These are phyloP conservation scores for Dacryopinax spathularia DNA, from an alignment of 768 basidiomycete species.

Conservation along the genomic window DNA sequence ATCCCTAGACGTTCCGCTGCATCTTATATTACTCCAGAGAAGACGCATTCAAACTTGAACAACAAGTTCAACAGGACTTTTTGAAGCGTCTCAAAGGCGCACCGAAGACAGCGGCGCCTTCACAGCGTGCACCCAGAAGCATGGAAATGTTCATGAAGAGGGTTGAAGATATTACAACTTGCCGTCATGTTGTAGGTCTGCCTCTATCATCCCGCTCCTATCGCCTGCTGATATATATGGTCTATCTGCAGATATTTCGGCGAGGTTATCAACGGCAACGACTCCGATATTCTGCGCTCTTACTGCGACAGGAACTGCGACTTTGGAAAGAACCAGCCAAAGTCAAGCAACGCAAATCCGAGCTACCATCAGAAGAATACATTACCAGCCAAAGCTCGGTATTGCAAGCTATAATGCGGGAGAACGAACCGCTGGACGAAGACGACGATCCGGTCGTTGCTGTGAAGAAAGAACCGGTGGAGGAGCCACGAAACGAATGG, in stretches of 20 bases:
- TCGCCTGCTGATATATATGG: slow-evolving; percentile 24
- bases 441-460: slow-evolving; percentile 11
- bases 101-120: slow-evolving; percentile 36
- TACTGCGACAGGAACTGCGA: slow-evolving; percentile 75
- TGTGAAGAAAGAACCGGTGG: not conserved
- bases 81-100: slow-evolving; percentile 33
- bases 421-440: slow-evolving; percentile 19
- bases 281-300: slow-evolving; percentile 30
- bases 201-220: not conserved
- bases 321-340: slow-evolving; percentile 67
- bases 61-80: slow-evolving; percentile 36
- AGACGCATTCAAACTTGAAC: slow-evolving; percentile 44
- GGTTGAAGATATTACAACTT: slow-evolving; percentile 44
- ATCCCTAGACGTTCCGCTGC: slow-evolving; percentile 55
- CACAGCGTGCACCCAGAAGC: slow-evolving; percentile 53
- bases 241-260: slow-evolving; percentile 71
- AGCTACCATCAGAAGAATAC: slow-evolving; percentile 34
- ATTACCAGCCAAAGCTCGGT: slow-evolving; percentile 16
- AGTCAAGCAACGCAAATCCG: slow-evolving; percentile 34
- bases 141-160: slow-evolving; percentile 40
- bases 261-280: slow-evolving; percentile 41
- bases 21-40: slow-evolving; percentile 75
- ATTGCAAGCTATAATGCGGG: no score
- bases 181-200: slow-evolving; percentile 54
- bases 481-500: not conserved